A percentile compares a stretch with the other conserved stretches of the same genome.
These are phyloP conservation scores for Halteria grandinella DNA, from an alignment of 73 alveolate genomes.

Conservation along the genomic window DNA sequence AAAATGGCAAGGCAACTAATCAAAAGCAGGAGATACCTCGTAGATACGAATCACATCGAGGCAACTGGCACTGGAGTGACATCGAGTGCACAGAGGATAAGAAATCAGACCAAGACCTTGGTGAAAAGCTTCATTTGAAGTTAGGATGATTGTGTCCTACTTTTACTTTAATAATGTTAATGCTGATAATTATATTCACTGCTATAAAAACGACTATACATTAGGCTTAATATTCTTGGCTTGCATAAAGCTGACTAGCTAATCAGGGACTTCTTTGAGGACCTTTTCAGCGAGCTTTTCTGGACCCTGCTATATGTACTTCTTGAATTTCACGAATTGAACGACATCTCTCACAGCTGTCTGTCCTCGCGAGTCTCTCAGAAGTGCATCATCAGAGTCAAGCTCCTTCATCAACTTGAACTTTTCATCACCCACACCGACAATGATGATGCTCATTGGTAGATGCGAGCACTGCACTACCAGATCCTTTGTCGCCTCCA, in stretches of 20 bases:
- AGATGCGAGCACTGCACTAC: conserved; percentile 70
- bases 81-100: not conserved
- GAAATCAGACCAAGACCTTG: conserved; percentile 40
- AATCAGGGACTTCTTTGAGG: conserved; percentile 72
- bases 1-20: conserved; percentile 44
- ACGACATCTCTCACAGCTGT: conserved; percentile 75
- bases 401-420: conserved; percentile 62
- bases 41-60: conserved; percentile 34
- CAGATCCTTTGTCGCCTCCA: conserved; percentile 64
- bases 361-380: conserved; percentile 57
- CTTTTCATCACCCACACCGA: conserved; percentile 75
- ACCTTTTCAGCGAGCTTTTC: conserved; percentile 64
- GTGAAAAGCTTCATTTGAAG: conserved; percentile 35
- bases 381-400: conserved; percentile 66
- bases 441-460: conserved; percentile 77
- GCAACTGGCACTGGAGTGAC: conserved; percentile 7
- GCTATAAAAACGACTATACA: not conserved
- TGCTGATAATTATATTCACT: not conserved
- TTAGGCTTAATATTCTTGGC: conserved; percentile 56
- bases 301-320: conserved; percentile 43
- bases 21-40: conserved; percentile 47
- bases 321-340: conserved; percentile 67
- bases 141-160: not conserved
- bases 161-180: not conserved
- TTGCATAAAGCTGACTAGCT: conserved; percentile 61